These are phyloP conservation scores for Fomitopsis betulina DNA, from an alignment of 1,284 basidiomycete genomes.

Conservation along the genomic window DNA sequence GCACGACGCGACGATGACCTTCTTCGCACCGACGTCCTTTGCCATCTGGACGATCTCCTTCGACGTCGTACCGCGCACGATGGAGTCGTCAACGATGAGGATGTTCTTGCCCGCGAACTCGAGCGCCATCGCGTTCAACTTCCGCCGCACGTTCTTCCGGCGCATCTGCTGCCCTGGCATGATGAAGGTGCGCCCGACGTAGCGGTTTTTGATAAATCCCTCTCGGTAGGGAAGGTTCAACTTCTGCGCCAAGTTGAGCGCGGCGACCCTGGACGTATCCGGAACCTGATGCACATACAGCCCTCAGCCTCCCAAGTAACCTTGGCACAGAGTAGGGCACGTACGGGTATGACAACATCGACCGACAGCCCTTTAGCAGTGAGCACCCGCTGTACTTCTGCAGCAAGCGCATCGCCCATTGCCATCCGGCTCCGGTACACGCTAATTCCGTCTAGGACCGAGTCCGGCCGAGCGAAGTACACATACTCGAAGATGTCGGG, in stretches of 20 bases:
- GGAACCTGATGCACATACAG: conserved; percentile 56
- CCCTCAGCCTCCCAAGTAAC: conserved; percentile 1
- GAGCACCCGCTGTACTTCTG: conserved; percentile 79
- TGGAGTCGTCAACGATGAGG: conserved; percentile 97
- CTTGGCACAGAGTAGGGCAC: conserved; percentile 19
- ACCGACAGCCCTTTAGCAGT: conserved; percentile 65
- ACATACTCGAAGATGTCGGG: conserved; percentile 99
- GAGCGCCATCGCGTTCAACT: conserved; percentile 99
- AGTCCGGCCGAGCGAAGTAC: conserved; percentile 98
- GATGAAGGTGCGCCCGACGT: conserved; percentile 98
- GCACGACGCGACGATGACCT: conserved; percentile 95
- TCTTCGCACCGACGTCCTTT: conserved; percentile 97
- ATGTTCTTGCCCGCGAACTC: conserved; percentile 95
- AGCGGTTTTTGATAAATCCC: conserved; percentile 99
- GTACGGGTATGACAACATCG: conserved; percentile 95
- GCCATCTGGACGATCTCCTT: conserved; percentile 99
- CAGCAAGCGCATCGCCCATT: conserved; percentile 96
- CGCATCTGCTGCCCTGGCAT: conserved; percentile 98
- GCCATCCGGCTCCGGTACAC: conserved; percentile 99
- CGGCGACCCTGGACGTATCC: conserved; percentile 95
- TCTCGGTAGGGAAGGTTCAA: conserved; percentile 92
- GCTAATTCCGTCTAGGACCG: conserved; percentile 94
- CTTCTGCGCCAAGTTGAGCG: conserved; percentile 92
- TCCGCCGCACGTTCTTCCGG: conserved; percentile 93
- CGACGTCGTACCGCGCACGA: conserved; percentile 97